Evolutionary conservation across 1,284 basidiomycete genomes (phyloP), one percentile per base, ranked within the genome.

Genomic region (Pseudozyma sp.): DNA sequence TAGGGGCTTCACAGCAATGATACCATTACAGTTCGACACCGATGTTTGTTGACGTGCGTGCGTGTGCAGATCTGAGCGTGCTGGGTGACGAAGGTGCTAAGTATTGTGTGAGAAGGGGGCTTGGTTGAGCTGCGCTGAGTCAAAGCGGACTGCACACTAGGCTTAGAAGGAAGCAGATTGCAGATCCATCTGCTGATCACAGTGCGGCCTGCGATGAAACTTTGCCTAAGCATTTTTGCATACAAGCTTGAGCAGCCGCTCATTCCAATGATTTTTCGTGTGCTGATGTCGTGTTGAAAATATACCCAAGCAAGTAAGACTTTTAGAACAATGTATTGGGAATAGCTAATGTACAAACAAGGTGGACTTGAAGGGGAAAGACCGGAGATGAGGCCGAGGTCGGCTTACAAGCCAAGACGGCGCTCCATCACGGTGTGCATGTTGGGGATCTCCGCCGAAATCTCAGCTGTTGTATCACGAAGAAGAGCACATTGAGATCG

Each of bases 361-460:
- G 7, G n/a, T 10, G 14, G 36, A 25, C 35, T 49, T 19, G 21
- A 38, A 5, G 5, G 38, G 25, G 25, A 31, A 31, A 31, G 25
- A 31, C 25, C 6, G 3, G 57, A n/a, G 39, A 36, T 19, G 9
- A n/a, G 40, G 4, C 9, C 6, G n/a, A 36, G 31, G 5, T 19
- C 11, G 43, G 16, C 19, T 48, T 59, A 74, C 39, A 74, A 48
- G 38, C 71, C 71, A 12, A 65, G 66, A 57, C 66, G 60, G 44
- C 71, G 66, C 47, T 74, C 71, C 71, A 74, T 74, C 43, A 62
- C 59, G 21, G 71, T 62, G 50, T 74, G 71, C 62, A 74, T 70
- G 51, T 65, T 52, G 13, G 70, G 61, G 1, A 61, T 9, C 49
- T 42, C 35, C 19, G 64, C 39, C 40, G 65, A 73, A 52, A 63